Base-by-base conservation (phyloP, 306 rosid species). In the Delonix regia region DNA sequence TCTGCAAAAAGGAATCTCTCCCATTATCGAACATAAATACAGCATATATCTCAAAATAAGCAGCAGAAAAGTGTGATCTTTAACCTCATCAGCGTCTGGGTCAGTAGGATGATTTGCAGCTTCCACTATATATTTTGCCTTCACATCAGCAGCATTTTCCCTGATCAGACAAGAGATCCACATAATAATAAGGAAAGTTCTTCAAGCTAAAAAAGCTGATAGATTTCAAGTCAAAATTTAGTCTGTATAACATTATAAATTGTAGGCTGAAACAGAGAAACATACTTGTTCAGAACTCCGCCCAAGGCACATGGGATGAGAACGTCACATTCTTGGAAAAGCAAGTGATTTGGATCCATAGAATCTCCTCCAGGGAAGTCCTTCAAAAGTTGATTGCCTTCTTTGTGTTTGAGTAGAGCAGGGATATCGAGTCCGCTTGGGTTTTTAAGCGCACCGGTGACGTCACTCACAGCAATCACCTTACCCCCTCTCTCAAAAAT, bases 71-170 rank as follows among this genome's bases (percentile, higher is more conserved):
- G 53, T 41, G 22, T 53, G 65, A 44, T 71, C 21, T 41, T 49
- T 76, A 86, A 86, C 92, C 90, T 88, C 90, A 60, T 90, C 94
- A 44, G 94, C 92, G 2, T 88, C 94, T 0, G 92, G 92, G 63
- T 88, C 92, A 16, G 94, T 85, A 21, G 92, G 90, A 83, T 86
- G 89, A 80, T 90, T 86, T 62, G 92, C 94, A 47, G 85, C 94
- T 73, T 90, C 94, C 71, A 88, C 73, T 61, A 88, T 85, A 83
- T 81, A 86, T 74, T 86, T 84, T 16, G 89, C 90, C 78, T 81
- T 83, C 48, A 90, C 89, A 61, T 88, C 87, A 71, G 60, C 67
- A 73, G 90, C 94, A 86, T 85, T 90, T 42, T 85, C 83, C 83
- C 83, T 83, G 41, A 3, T 72, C 74, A 70, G 51, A 15, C 76